Evolutionary conservation across 106 monocot genomes (phyloP).

Genomic region (Apostasia shenzhenica): DNA sequence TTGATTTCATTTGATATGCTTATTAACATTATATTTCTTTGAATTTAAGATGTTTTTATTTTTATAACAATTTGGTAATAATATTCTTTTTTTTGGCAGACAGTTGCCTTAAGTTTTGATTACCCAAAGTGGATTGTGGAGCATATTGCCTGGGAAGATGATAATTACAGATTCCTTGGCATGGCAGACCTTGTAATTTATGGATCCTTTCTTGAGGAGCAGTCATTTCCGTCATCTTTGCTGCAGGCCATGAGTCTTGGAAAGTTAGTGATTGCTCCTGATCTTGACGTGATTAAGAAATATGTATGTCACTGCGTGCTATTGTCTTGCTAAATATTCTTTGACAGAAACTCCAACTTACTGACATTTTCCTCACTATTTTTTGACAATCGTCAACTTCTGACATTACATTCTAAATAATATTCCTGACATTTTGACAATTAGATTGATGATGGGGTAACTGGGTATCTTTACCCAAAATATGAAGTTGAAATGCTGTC

Average conservation of each 20-base stretch:
- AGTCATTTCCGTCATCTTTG: conserved; percentile 70
- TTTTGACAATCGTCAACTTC: neutral
- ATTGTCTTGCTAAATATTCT: neutral
- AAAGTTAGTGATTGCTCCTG: conserved; percentile 79
- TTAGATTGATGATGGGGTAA: conserved; percentile 66
- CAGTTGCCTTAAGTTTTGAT: conserved; percentile 39
- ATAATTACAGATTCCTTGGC: conserved; percentile 38
- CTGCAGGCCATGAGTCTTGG: conserved; percentile 79
- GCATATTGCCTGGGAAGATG: conserved; percentile 30
- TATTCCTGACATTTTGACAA: neutral
- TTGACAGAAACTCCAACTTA: neutral
- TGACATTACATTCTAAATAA: neutral
- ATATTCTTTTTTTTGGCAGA: conserved; percentile 25
- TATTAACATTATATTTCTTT: neutral
- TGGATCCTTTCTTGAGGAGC: conserved; percentile 93
- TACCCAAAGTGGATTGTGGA: conserved; percentile 38
- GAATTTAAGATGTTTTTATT: neutral
- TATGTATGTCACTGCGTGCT: conserved; percentile 52
- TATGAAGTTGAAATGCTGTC: conserved; percentile 49
- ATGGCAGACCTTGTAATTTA: conserved; percentile 80
- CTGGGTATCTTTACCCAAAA: conserved; percentile 71
- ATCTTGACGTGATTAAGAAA: conserved; percentile 69
- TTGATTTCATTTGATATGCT: neutral
- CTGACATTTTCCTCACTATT: too few species aligned
- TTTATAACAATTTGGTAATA: neutral